phyloP scores from a whole-genome alignment of 768 basidiomycete species.

The Leccinum uliginosum region DNA sequence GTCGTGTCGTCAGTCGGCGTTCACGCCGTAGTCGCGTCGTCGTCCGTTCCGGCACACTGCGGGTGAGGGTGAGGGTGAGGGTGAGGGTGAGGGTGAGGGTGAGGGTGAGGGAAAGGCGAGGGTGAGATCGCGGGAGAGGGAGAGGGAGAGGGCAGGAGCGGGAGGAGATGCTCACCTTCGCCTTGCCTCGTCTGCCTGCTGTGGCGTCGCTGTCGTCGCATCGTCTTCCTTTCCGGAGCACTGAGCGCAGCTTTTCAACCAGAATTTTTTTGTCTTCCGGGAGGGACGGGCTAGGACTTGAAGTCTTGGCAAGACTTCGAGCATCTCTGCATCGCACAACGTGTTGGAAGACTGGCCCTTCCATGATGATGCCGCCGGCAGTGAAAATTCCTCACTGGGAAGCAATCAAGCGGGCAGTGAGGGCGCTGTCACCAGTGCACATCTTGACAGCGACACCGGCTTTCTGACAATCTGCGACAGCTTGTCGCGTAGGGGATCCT shows the following conservation, averaged over 20 bases:
- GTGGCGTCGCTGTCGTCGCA: too few relatives aligned
- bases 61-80: too few relatives aligned
- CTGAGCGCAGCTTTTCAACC: conserved; percentile 87
- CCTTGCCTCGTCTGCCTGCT: too few relatives aligned
- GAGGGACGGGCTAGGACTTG: conserved; percentile 98
- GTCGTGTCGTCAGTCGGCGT: too few relatives aligned
- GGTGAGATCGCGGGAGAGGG: too few relatives aligned
- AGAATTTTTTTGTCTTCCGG: conserved; percentile 96
- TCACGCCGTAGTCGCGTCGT: too few relatives aligned
- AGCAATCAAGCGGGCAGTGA: conserved; percentile 93
- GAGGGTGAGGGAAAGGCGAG: too few relatives aligned
- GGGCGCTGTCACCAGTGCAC: conserved; percentile 97
- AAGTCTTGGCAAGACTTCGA: conserved; percentile 83
- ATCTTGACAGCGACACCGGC: conserved; percentile 96
- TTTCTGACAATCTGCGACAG: conserved; percentile 79
- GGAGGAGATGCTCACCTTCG: too few relatives aligned
- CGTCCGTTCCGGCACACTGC: too few relatives aligned
- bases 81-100: too few relatives aligned
- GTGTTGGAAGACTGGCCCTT: conserved; percentile 91
- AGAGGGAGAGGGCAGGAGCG: too few relatives aligned
- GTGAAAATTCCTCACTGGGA: conserved; percentile 94
- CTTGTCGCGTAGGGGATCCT: conserved; percentile 89
- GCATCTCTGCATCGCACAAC: conserved; percentile 62
- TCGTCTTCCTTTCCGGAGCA: too few relatives aligned
- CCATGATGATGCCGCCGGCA: conserved; percentile 94